These are phyloP conservation scores for Talaromyces funiculosus DNA, from an alignment of 2,329 filamentous ascomycete species.

Conservation along the genomic window DNA sequence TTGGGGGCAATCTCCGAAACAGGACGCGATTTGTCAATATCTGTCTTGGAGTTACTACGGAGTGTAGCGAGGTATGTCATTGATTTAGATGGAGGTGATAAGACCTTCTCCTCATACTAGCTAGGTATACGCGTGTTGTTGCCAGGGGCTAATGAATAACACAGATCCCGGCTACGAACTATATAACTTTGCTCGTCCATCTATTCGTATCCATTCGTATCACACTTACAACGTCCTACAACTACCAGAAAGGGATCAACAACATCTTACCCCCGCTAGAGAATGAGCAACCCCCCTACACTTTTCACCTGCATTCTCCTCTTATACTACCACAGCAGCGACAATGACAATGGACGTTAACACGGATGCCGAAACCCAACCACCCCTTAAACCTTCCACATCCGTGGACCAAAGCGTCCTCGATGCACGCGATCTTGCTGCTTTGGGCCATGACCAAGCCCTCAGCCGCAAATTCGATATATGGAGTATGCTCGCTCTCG, in stretches of 20 bases:
- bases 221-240: not conserved
- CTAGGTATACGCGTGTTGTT: not conserved
- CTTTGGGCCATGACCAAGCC: constrained; percentile 40
- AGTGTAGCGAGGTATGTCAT: not conserved
- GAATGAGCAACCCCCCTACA: constrained; percentile 9
- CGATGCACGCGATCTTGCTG: constrained; percentile 39
- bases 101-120: not conserved
- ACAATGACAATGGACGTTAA: not conserved
- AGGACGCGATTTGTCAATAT: constrained; percentile 5
- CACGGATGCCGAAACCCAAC: constrained; percentile 6
- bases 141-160: not conserved
- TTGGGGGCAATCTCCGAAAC: constrained; percentile 13
- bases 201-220: not conserved
- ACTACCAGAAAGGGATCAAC: too few relatives aligned
- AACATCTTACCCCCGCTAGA: not conserved
- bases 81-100: not conserved
- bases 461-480: constrained; percentile 47
- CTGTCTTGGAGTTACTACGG: not conserved
- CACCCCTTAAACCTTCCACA: constrained; percentile 9
- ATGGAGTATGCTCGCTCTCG: constrained; percentile 54
- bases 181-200: not conserved
- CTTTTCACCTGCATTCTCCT: not conserved
- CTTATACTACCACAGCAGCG: not conserved
- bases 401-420: constrained; percentile 29
- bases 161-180: not conserved